phyloP scores from a whole-genome alignment of 176 grass and related monocot species.

The Olyra latifolia region DNA sequence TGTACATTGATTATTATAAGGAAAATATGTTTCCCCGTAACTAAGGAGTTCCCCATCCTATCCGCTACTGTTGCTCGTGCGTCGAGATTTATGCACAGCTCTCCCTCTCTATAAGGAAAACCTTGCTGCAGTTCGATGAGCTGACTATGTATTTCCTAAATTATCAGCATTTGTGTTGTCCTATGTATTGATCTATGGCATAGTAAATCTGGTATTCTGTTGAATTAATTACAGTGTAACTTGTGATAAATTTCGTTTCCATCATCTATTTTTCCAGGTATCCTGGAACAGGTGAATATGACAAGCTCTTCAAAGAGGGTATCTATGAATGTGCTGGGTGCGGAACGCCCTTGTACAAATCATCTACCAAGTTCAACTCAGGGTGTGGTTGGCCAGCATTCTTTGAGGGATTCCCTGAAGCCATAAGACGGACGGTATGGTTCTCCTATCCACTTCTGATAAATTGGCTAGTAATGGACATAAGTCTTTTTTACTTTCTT shows the following conservation, averaged over 20 bases:
- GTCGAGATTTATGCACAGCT: too few species aligned
- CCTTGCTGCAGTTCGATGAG: not conserved
- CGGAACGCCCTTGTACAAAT: conserved; percentile 84
- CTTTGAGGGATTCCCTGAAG: conserved; percentile 81
- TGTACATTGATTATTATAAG: not conserved
- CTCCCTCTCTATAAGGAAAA: too few species aligned
- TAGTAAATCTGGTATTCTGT: conserved; percentile 16
- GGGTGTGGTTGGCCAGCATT: conserved; percentile 99
- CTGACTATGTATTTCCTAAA: not conserved
- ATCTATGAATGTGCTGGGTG: conserved; percentile 82
- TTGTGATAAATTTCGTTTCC: not conserved
- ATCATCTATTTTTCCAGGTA: conserved; percentile 52
- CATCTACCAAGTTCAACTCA: conserved; percentile 87
- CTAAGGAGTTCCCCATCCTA: too few species aligned
- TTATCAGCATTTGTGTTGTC: conserved; percentile 4
- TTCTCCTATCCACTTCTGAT: not conserved
- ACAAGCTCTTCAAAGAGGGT: conserved; percentile 69
- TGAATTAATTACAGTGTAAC: conserved; percentile 2
- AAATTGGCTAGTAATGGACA: not conserved
- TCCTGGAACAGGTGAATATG: conserved; percentile 82
- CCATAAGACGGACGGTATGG: conserved; percentile 62
- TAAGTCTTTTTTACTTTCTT: not conserved
- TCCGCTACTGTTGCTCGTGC: too few species aligned
- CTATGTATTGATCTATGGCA: not conserved
- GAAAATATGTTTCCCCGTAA: too few species aligned